Conservation (phyloP, 495 filamentous ascomycete genomes). For the Penicillium longicatenatum region DNA sequence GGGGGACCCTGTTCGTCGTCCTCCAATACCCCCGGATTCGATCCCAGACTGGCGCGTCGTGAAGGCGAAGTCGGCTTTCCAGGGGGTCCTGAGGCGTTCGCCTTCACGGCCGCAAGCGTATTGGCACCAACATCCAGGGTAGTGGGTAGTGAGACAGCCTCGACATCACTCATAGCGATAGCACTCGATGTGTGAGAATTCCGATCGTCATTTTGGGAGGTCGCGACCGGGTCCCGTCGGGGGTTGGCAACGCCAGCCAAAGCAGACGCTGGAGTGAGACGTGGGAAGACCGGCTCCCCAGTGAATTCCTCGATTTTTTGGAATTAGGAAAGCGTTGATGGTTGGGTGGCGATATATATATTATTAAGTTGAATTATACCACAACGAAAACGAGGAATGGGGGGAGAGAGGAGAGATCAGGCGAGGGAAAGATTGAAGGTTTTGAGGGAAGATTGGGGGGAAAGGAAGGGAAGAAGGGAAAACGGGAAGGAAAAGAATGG, state of each 20-base stretch:
- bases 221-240: slow-evolving; percentile 38
- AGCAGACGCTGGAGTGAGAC: slow-evolving; percentile 34
- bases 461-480: slow-evolving; percentile 14
- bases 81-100: slow-evolving; percentile 29
- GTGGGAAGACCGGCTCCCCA: slow-evolving; percentile 15
- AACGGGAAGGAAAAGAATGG: slow-evolving; percentile 26
- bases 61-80: slow-evolving; percentile 22
- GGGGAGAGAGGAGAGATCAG: slow-evolving; percentile 13
- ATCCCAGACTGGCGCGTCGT: slow-evolving; percentile 24
- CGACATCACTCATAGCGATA: slow-evolving; percentile 57
- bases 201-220: slow-evolving; percentile 54
- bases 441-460: slow-evolving; percentile 5
- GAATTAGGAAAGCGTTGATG: slow-evolving; percentile 4
- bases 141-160: slow-evolving; percentile 48
- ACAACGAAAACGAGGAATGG: slow-evolving; percentile 17
- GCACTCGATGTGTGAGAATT: slow-evolving; percentile 44
- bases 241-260: slow-evolving; percentile 43
- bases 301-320: not conserved
- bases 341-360: slow-evolving; percentile 9
- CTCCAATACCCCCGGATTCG: slow-evolving; percentile 28
- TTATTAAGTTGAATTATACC: slow-evolving; percentile 5
- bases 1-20: slow-evolving; percentile 36
- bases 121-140: slow-evolving; percentile 43
- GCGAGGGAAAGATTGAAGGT: slow-evolving; percentile 8
- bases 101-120: slow-evolving; percentile 38